These are phyloP conservation scores for Rickenella mellea DNA, from an alignment of 768 basidiomycete species.

Conservation along the genomic window DNA sequence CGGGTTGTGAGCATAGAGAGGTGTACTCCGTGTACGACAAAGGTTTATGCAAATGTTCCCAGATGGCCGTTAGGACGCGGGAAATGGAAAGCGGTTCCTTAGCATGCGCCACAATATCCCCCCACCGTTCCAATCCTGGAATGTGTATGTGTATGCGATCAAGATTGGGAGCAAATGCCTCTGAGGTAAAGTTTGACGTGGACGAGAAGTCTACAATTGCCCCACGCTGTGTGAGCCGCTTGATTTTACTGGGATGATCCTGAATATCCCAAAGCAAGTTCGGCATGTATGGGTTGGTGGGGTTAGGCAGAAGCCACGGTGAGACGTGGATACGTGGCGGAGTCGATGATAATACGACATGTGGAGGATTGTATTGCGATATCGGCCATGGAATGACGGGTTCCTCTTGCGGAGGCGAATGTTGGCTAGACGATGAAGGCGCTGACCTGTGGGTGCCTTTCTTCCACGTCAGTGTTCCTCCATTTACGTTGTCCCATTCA, in stretches of 20 bases:
- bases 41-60: constrained; percentile 7
- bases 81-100: neutral
- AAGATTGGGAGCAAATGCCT: neutral
- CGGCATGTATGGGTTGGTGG: constrained; percentile 18
- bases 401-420: too few species aligned
- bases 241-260: constrained; percentile 21
- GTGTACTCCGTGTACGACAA: constrained; percentile 6
- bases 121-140: neutral
- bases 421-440: too few species aligned
- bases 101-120: neutral
- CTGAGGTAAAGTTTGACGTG: neutral
- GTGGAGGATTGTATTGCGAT: too few species aligned
- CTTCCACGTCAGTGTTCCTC: too few species aligned
- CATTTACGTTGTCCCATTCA: too few species aligned
- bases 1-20: neutral
- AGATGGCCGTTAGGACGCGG: constrained; percentile 13
- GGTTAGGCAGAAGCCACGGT: constrained; percentile 22
- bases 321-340: constrained; percentile 13
- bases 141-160: neutral
- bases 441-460: too few species aligned
- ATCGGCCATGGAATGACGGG: too few species aligned
- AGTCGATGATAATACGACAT: too few species aligned
- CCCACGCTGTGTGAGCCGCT: constrained; percentile 20
- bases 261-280: constrained; percentile 26
- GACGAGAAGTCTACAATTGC: constrained; percentile 12